Base-by-base conservation (phyloP, 2,329 filamentous ascomycete genomes). In the Pyricularia pennisetigena region DNA sequence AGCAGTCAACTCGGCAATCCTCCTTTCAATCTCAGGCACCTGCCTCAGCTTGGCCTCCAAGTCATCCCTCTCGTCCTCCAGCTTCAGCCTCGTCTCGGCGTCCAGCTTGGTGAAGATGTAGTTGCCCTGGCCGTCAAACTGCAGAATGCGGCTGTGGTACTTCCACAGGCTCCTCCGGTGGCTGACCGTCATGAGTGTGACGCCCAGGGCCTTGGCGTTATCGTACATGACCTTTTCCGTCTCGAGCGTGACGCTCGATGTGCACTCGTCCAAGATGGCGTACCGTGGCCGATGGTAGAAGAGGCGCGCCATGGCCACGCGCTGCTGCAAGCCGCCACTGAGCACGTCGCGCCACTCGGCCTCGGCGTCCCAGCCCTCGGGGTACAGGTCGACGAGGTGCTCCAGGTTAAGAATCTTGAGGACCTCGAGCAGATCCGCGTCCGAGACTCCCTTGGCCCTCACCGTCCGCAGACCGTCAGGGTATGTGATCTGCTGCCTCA, bases 191-290 rank as follows among this genome's bases (percentile, higher is more conserved):
- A 99, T 97, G 71, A 99, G 85, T 0, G 95, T 98, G 74, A 97
- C 95, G 3, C 92, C 93, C 23, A 97, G 80, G 23, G 86, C 84
- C 83, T 99, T 98, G 66, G 95, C 95, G 68, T 93, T 94, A 73
- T 97, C 94, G 78, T 99, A 99, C 93, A 99, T 98, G 76, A 93
- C 86, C 76, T 93, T 90, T 76, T 99, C 95, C 70, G 94, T 93
- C 73, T 98, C 94, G 30, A 97, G 85, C 20, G 96, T 97, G n/a
- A 99, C 93, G 67, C 89, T 93, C 68, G 90, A 94, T 7, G 95
- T 99, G 79, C 95, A 99, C 80, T 99, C 95, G 77, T 99, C 95
- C 54, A 99, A 83, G 72, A 99, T 99, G 12, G 95, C 95, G 77
- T 97, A 98, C 73, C 91, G 90, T 0, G 94, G 94, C 10, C 88